Conservation (phyloP, 2,329 filamentous ascomycete species). For the Aspergillus sclerotialis region DNA sequence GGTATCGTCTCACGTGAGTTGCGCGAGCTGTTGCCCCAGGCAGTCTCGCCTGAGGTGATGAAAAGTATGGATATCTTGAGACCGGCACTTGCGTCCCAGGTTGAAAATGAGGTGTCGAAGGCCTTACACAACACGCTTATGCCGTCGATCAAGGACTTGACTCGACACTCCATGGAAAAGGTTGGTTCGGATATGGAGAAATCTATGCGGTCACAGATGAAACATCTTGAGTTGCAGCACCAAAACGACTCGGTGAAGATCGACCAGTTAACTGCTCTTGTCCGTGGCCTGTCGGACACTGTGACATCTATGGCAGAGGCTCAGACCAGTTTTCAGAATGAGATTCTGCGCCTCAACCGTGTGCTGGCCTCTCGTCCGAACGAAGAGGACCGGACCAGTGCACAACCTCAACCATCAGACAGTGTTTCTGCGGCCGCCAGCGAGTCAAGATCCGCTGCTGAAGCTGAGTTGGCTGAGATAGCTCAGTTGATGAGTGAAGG, state of each 20-base stretch:
- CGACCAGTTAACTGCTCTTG: slow-evolving; percentile 50
- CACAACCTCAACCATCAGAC: slow-evolving; percentile 12
- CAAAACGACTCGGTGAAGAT: slow-evolving; percentile 53
- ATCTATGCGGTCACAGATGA: slow-evolving; percentile 46
- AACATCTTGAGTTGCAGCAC: slow-evolving; percentile 45
- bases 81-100: slow-evolving; percentile 56
- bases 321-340: slow-evolving; percentile 36
- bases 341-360: slow-evolving; percentile 31
- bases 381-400: slow-evolving; percentile 10
- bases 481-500: slow-evolving; percentile 31
- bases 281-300: slow-evolving; percentile 49
- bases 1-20: slow-evolving; percentile 65
- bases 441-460: slow-evolving; percentile 24
- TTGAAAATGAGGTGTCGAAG: slow-evolving; percentile 63
- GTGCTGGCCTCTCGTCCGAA: slow-evolving; percentile 19
- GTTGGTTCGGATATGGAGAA: slow-evolving; percentile 63
- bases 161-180: slow-evolving; percentile 60
- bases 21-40: slow-evolving; percentile 60
- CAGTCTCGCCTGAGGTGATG: slow-evolving; percentile 62
- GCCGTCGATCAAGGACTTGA: slow-evolving; percentile 59
- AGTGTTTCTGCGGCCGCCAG: slow-evolving; percentile 8
- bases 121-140: slow-evolving; percentile 58
- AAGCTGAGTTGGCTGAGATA: slow-evolving; percentile 38
- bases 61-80: slow-evolving; percentile 67
- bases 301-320: slow-evolving; percentile 38